Percentiles rank a stretch among this genome's conserved stretches.
Conservation (phyloP, 768 basidiomycete genomes). For the Fomitopsis pulvina region DNA sequence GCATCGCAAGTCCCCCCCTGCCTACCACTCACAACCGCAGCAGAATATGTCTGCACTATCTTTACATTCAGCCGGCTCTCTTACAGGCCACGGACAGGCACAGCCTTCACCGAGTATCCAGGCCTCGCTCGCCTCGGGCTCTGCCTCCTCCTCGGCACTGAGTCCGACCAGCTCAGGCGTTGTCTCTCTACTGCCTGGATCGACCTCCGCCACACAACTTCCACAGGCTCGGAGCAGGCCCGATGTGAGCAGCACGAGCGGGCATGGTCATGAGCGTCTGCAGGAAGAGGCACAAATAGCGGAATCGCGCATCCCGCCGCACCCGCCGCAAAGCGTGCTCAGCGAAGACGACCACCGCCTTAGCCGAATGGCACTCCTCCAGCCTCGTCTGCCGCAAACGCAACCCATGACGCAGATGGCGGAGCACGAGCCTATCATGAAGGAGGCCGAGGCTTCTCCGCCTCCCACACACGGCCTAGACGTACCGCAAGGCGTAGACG, state of each 20-base stretch:
- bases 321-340: neutral
- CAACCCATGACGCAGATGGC: neutral
- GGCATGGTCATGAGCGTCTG: neutral
- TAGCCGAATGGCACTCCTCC: neutral
- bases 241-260: neutral
- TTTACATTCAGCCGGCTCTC: too few species aligned
- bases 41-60: too few species aligned
- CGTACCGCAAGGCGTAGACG: neutral
- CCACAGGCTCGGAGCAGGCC: neutral
- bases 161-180: neutral
- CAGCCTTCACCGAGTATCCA: neutral
- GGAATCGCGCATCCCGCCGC: neutral
- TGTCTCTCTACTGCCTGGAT: neutral
- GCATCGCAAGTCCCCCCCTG: neutral
- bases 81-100: too few species aligned
- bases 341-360: neutral
- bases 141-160: neutral
- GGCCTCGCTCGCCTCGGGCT: neutral
- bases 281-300: neutral
- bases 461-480: neutral
- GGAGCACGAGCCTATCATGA: neutral
- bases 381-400: neutral
- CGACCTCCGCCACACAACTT: neutral
- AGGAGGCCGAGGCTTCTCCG: neutral
- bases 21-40: neutral